phyloP scores from a whole-genome alignment of 805 yeast species.

The Saturnispora kantuleensis region DNA sequence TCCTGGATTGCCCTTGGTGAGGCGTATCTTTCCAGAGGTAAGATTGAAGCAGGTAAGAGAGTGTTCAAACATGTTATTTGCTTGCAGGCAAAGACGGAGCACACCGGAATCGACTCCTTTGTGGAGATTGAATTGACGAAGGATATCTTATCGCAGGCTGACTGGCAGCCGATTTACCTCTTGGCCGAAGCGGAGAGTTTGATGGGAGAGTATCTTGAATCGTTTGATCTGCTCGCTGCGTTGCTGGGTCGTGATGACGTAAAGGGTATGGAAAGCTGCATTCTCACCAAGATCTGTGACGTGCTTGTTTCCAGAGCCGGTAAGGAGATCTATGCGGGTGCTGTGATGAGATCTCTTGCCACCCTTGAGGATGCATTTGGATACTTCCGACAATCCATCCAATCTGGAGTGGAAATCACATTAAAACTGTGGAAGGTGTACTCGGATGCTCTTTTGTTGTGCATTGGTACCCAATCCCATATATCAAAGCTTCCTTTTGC shows the following conservation, averaged over 20 bases:
- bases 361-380: slow-evolving; percentile 31
- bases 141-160: slow-evolving; percentile 15
- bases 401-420: slow-evolving; percentile 23
- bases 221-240: slow-evolving; percentile 37
- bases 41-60: slow-evolving; percentile 76
- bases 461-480: slow-evolving; percentile 46
- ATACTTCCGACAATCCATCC: slow-evolving; percentile 17
- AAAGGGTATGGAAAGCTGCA: slow-evolving; percentile 33
- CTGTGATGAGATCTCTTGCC: slow-evolving; percentile 54
- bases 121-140: slow-evolving; percentile 7
- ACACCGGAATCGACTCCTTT: not conserved
- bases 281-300: slow-evolving; percentile 45
- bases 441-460: slow-evolving; percentile 46
- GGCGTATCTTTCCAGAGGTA: slow-evolving; percentile 76
- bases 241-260: slow-evolving; percentile 25
- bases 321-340: slow-evolving; percentile 47
- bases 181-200: slow-evolving; percentile 56
- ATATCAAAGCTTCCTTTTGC: slow-evolving; percentile 39
- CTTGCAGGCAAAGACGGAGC: slow-evolving; percentile 24
- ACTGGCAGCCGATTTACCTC: slow-evolving; percentile 58
- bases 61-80: slow-evolving; percentile 63
- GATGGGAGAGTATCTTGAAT: slow-evolving; percentile 55
- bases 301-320: slow-evolving; percentile 46
- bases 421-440: slow-evolving; percentile 59
- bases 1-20: slow-evolving; percentile 98